A percentile compares a stretch with the other conserved stretches of the same genome.
phyloP scores from a whole-genome alignment of 495 filamentous ascomycete genomes.

The Glutinoglossum americanum region DNA sequence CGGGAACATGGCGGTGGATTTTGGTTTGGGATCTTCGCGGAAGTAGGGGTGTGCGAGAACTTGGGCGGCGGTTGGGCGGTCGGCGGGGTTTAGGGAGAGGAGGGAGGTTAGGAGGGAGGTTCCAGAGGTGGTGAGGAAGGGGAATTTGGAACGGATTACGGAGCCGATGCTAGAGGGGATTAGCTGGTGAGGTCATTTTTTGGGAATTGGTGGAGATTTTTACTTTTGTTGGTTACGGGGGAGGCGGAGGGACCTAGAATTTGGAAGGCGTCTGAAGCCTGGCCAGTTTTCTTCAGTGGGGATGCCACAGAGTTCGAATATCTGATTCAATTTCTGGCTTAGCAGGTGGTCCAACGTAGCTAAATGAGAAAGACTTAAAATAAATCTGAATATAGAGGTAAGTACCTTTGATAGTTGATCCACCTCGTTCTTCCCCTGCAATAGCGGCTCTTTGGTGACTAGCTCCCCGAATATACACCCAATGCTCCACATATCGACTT shows the following conservation, averaged over 20 bases:
- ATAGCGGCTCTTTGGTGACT: conserved; percentile 55
- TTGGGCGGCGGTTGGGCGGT: conserved; percentile 45
- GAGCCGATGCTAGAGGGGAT: conserved; percentile 19
- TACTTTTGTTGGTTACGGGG: conserved; percentile 24
- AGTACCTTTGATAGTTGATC: conserved; percentile 47
- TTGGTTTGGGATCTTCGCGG: conserved; percentile 45
- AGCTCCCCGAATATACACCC: conserved; percentile 95
- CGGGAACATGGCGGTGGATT: conserved; percentile 16
- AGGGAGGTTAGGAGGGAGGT: conserved; percentile 42
- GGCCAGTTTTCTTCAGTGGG: conserved; percentile 79
- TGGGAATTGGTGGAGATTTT: conserved; percentile 11
- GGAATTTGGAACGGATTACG: conserved; percentile 49
- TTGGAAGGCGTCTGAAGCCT: conserved; percentile 66
- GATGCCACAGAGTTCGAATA: conserved; percentile 80
- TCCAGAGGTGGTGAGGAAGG: conserved; percentile 59
- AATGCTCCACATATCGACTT: conserved; percentile 87
- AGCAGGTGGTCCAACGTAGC: background rate
- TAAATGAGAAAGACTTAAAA: background rate
- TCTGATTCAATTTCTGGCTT: conserved; percentile 20
- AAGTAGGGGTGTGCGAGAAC: conserved; percentile 71
- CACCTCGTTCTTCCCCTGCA: conserved; percentile 89
- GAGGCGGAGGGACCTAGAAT: conserved; percentile 66
- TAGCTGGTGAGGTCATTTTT: conserved; percentile 65
- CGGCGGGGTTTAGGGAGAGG: conserved; percentile 52
- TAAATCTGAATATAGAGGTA: background rate